These are phyloP conservation scores for Persicaria maculosa DNA, from an alignment of 148 eudicot species.

Conservation along the genomic window DNA sequence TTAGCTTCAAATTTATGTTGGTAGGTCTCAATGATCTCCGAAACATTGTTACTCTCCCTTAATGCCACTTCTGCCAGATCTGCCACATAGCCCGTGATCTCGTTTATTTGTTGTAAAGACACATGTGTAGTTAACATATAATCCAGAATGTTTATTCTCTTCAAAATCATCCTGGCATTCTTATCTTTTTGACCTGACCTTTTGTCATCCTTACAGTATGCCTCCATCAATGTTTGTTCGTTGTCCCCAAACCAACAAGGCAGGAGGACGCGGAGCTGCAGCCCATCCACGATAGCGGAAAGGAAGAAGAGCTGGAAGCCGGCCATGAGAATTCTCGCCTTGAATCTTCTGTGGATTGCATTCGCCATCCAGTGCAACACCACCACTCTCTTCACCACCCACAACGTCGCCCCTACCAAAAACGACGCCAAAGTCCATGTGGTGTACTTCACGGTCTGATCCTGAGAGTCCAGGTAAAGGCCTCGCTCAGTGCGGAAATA, in stretches of 20 bases:
- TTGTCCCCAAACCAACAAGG: not conserved
- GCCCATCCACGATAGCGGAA: not conserved
- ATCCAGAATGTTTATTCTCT: not conserved
- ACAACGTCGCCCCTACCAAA: not conserved
- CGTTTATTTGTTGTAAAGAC: not conserved
- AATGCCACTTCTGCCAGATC: not conserved
- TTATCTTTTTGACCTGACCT: not conserved
- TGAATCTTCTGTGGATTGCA: not conserved
- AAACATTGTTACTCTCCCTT: not conserved
- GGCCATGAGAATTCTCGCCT: not conserved
- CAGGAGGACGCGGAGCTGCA: not conserved
- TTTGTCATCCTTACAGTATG: not conserved
- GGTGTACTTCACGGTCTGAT: not conserved
- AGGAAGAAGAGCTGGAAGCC: slow-evolving; percentile 9
- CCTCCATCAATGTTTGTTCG: not conserved
- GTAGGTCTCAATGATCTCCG: not conserved
- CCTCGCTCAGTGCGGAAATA: not conserved
- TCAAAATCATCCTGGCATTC: not conserved
- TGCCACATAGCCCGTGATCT: not conserved
- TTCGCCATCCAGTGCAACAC: not conserved
- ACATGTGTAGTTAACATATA: not conserved
- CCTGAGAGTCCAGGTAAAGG: not conserved
- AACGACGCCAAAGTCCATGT: not conserved
- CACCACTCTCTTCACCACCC: not conserved
- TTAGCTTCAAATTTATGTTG: not conserved